A percentile compares a stretch with the other conserved stretches of the same genome.
phyloP scores from a whole-genome alignment of 768 basidiomycete genomes.

The Tricholoma terreum region DNA sequence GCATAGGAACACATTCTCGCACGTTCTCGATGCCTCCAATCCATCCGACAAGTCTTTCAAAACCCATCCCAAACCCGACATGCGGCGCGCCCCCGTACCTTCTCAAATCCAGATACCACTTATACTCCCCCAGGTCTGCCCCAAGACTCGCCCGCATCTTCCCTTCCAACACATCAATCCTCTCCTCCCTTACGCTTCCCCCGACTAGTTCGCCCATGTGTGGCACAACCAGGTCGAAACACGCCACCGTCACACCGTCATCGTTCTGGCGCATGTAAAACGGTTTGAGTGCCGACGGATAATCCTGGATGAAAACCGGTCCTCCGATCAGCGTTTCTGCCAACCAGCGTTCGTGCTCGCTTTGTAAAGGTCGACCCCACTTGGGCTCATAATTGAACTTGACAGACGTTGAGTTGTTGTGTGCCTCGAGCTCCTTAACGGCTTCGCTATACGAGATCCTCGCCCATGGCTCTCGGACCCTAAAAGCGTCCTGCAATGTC shows the following conservation, averaged over 20 bases:
- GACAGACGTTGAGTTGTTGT: conserved; percentile 21
- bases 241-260: conserved; percentile 67
- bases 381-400: conserved; percentile 54
- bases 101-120: conserved; percentile 84
- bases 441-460: conserved; percentile 82
- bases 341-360: conserved; percentile 93
- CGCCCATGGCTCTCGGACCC: conserved; percentile 47
- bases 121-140: conserved; percentile 39
- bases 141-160: conserved; percentile 46
- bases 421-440: conserved; percentile 49
- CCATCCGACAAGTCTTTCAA: conserved; percentile 88
- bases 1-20: conserved; percentile 91
- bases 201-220: conserved; percentile 87
- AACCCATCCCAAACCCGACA: conserved; percentile 95
- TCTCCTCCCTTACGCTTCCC: conserved; percentile 86
- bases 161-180: conserved; percentile 46
- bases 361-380: conserved; percentile 74
- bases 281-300: conserved; percentile 80
- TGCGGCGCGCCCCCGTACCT: conserved; percentile 86
- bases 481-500: conserved; percentile 36
- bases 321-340: conserved; percentile 64
- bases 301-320: conserved; percentile 91
- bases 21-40: conserved; percentile 85
- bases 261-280: conserved; percentile 91
- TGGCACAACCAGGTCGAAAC: conserved; percentile 93